phyloP scores from a whole-genome alignment of 768 basidiomycete species.

The Russula emetica region DNA sequence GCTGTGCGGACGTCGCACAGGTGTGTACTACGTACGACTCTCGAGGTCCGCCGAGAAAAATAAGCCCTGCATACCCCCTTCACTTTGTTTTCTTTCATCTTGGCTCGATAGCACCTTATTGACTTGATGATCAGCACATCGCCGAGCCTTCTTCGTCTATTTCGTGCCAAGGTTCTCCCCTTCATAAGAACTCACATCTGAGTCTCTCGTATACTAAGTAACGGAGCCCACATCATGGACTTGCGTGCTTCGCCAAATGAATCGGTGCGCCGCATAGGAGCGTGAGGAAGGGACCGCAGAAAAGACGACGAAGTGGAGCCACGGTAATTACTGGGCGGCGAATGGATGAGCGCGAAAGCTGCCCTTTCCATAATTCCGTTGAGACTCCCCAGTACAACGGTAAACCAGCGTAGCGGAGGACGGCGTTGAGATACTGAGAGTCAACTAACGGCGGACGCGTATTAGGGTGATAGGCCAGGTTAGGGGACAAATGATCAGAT shows the following conservation, averaged over 20 bases:
- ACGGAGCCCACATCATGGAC: slow-evolving; percentile 26
- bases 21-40: too few species aligned
- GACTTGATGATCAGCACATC: too few species aligned
- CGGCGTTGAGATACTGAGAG: slow-evolving; percentile 34
- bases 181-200: slow-evolving; percentile 19
- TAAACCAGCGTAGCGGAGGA: slow-evolving; percentile 28
- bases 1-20: slow-evolving; percentile 42
- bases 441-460: slow-evolving; percentile 53
- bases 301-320: slow-evolving; percentile 25
- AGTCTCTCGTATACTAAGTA: slow-evolving; percentile 16
- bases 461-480: slow-evolving; percentile 52
- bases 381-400: slow-evolving; percentile 9
- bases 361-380: slow-evolving; percentile 6
- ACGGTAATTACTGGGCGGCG: slow-evolving; percentile 18
- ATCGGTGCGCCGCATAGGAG: slow-evolving; percentile 19
- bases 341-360: slow-evolving; percentile 14
- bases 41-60: too few species aligned
- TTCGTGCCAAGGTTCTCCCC: slow-evolving; percentile 21
- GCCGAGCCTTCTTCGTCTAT: too few species aligned
- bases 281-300: slow-evolving; percentile 17
- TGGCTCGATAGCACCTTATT: too few species aligned
- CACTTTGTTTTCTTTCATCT: slow-evolving; percentile 22
- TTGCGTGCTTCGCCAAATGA: slow-evolving; percentile 15
- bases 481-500: slow-evolving; percentile 51
- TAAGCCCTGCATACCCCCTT: too few species aligned